Percentiles rank a stretch among this genome's conserved stretches.
phyloP scores from a whole-genome alignment of 1,139 yeast species.

The Blastobotrys malaysiensis region DNA sequence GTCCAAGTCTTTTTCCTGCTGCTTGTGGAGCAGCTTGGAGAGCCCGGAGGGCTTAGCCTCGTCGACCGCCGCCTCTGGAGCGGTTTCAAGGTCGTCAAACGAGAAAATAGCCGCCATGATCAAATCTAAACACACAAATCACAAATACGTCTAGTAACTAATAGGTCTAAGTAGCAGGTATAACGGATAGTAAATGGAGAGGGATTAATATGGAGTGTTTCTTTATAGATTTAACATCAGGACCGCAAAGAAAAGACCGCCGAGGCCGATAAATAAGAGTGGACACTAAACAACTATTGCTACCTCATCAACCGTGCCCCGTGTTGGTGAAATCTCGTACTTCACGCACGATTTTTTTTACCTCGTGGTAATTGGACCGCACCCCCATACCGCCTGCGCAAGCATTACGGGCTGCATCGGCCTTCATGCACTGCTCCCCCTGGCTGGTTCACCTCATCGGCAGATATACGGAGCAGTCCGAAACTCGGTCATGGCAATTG shows the following conservation, averaged over 20 bases:
- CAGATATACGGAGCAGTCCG: too few species aligned
- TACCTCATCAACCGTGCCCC: background rate
- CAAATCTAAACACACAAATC: background rate
- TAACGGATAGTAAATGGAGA: background rate
- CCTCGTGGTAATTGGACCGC: background rate
- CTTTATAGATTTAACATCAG: background rate
- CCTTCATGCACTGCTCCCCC: background rate
- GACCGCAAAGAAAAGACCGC: background rate
- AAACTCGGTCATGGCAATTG: too few species aligned
- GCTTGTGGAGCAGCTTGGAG: background rate
- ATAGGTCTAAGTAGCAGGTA: background rate
- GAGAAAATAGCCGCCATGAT: conserved; percentile 19
- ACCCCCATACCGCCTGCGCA: background rate
- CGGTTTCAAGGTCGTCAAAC: conserved; percentile 13
- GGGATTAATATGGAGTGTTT: background rate
- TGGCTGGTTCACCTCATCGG: background rate
- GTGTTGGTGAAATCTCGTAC: background rate
- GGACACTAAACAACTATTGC: background rate
- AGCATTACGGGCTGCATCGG: background rate
- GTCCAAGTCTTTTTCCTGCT: background rate
- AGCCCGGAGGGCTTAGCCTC: background rate
- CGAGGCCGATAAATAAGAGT: background rate
- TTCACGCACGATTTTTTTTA: background rate
- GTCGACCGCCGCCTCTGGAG: background rate
- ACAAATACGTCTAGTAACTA: background rate